A percentile compares a stretch with the other conserved stretches of the same genome.
Conservation (phyloP, 2,329 filamentous ascomycete genomes). For the Trematosphaeria pertusa region DNA sequence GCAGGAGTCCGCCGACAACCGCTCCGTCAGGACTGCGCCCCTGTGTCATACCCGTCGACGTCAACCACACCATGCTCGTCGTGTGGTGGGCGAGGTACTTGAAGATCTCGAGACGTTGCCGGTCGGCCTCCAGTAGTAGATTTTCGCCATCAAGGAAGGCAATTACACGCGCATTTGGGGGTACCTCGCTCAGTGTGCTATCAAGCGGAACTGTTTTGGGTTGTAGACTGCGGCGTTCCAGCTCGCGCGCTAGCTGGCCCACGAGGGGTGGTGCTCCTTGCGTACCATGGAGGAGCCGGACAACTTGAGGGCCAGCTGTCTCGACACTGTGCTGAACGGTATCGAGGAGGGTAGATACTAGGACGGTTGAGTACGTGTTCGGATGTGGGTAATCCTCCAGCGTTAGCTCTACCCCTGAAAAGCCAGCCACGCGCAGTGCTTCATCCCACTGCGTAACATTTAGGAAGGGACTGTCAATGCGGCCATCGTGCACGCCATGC, state of each 20-base stretch:
- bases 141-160: constrained; percentile 13
- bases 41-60: constrained; percentile 5
- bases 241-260: constrained; percentile 4
- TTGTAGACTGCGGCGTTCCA: constrained; percentile 7
- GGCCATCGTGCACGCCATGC: constrained; percentile 15
- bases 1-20: constrained; percentile 19
- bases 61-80: constrained; percentile 13
- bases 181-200: neutral
- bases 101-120: constrained; percentile 6
- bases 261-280: constrained; percentile 7
- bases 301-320: neutral
- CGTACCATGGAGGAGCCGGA: constrained; percentile 7
- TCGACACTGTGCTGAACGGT: neutral
- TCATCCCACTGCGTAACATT: constrained; percentile 40
- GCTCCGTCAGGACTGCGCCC: constrained; percentile 15
- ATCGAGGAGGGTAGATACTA: neutral
- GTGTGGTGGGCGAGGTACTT: constrained; percentile 8
- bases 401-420: constrained; percentile 36
- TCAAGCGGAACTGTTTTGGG: constrained; percentile 2
- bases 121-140: constrained; percentile 5
- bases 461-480: constrained; percentile 21
- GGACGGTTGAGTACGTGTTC: neutral
- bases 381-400: constrained; percentile 15
- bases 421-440: constrained; percentile 41
- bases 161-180: constrained; percentile 8